Evolutionary conservation across 1,284 basidiomycete genomes (phyloP), one percentile per base, ranked within the genome.

Genomic region (Sparassis latifolia): DNA sequence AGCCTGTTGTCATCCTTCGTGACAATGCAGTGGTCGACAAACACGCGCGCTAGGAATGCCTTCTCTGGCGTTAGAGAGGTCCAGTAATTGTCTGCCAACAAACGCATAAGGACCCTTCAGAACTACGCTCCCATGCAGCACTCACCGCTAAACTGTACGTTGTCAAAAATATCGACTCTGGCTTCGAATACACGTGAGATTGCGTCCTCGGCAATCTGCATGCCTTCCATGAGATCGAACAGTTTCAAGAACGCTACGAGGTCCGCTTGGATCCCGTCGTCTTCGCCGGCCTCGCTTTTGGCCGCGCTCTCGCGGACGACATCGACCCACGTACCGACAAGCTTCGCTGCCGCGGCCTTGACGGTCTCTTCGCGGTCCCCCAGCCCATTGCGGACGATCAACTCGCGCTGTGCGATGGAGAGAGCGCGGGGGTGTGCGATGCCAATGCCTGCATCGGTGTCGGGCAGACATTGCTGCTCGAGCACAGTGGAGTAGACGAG

Each of bases 331-430:
- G 75, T 75, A 0, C 78, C 78, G n/a, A 94, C 71, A 52, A 96
- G 77, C 45, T 83, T 86, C 2, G 80, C 86, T 0, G 89, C 86
- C 0, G 92, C 91, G 29, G 84, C 78, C 39, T 87, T 76, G 4
- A 98, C 94, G n/a, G 69, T 74, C 0, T 82, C 79, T 57, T 97
- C 94, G 44, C 95, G 77, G 66, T 97, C 96, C 0, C 91, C 89
- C 2, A 97, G 74, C 0, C 95, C 95, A 56, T 89, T 84, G 42
- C 83, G 80, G 10, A 94, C 80, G 28, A 92, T 74, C 49, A 82
- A 73, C 62, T 93, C 89, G 28, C 92, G 79, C 65, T 94, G 89
- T 0, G 81, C 75, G 28, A 91, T 86, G 0, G 79, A 80, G 33
- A 94, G 73, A 6, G 79, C 77, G 7, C 83, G 77, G 2, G 89